These are phyloP conservation scores for Turnera subulata DNA, from an alignment of 345 rosid species.

Conservation along the genomic window DNA sequence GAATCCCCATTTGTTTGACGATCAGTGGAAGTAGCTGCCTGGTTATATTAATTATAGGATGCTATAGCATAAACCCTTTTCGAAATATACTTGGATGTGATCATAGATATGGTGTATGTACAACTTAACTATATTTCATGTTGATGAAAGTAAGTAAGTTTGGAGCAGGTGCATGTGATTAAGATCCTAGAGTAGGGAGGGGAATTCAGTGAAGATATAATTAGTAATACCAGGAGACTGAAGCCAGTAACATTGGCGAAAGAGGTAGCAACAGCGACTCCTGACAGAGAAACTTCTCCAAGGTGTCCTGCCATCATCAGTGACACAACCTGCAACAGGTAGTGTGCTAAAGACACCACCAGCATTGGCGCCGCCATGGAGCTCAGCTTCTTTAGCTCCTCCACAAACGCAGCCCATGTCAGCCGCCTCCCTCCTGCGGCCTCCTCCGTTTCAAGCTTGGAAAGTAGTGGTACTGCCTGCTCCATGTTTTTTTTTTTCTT, in stretches of 20 bases:
- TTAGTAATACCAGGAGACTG: constrained; percentile 13
- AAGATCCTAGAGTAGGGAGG: no score
- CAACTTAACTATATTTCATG: no score
- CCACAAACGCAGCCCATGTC: no score
- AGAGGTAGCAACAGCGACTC: constrained; percentile 21
- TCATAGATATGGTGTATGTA: no score
- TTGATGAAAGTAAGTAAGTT: no score
- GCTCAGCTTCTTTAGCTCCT: background rate
- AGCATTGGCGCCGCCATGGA: constrained; percentile 20
- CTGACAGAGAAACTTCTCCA: constrained; percentile 20
- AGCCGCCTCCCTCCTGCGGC: constrained; percentile 6
- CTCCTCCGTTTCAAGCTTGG: background rate
- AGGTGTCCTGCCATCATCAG: constrained; percentile 27
- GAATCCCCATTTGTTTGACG: no score
- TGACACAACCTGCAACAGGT: constrained; percentile 18
- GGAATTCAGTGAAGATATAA: no score
- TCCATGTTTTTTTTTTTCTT: background rate
- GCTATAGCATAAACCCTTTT: no score
- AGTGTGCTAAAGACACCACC: constrained; percentile 12
- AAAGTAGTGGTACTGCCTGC: background rate
- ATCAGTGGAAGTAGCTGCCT: no score
- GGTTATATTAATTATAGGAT: no score
- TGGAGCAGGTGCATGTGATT: no score
- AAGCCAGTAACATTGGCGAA: constrained; percentile 26
- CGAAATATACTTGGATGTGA: no score